These are phyloP conservation scores for Quercus alba DNA, from an alignment of 306 rosid genomes.

Conservation along the genomic window DNA sequence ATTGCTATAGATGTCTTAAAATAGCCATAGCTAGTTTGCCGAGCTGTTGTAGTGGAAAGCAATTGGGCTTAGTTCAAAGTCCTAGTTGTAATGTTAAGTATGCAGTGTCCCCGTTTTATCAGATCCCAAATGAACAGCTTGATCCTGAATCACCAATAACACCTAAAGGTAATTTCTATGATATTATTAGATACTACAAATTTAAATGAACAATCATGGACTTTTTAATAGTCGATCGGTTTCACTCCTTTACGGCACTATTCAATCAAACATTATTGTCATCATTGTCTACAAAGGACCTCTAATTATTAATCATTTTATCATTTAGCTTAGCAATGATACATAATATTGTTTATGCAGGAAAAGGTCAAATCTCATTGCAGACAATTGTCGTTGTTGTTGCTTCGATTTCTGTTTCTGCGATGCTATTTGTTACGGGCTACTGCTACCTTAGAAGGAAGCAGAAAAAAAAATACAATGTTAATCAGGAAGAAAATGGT, in stretches of 20 bases:
- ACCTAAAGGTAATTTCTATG: background rate
- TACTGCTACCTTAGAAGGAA: background rate
- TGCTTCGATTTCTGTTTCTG: background rate
- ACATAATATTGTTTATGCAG: background rate
- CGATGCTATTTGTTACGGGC: background rate
- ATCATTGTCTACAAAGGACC: background rate
- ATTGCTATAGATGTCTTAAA: background rate
- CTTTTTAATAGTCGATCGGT: too few relatives aligned
- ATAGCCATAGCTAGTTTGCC: background rate
- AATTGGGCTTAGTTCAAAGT: background rate
- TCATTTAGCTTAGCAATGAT: background rate
- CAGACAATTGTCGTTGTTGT: background rate
- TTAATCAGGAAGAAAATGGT: background rate
- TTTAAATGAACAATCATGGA: too few relatives aligned
- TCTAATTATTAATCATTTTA: background rate
- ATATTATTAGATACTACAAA: too few relatives aligned
- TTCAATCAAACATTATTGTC: background rate
- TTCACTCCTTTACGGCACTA: background rate
- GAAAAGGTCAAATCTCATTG: background rate
- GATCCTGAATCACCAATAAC: background rate
- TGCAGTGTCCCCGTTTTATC: background rate
- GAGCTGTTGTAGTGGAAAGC: background rate
- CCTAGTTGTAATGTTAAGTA: background rate
- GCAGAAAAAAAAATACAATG: background rate
- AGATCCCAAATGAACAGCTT: too few relatives aligned